Conservation (phyloP, 768 basidiomycete species). For the Piloderma croceum region DNA sequence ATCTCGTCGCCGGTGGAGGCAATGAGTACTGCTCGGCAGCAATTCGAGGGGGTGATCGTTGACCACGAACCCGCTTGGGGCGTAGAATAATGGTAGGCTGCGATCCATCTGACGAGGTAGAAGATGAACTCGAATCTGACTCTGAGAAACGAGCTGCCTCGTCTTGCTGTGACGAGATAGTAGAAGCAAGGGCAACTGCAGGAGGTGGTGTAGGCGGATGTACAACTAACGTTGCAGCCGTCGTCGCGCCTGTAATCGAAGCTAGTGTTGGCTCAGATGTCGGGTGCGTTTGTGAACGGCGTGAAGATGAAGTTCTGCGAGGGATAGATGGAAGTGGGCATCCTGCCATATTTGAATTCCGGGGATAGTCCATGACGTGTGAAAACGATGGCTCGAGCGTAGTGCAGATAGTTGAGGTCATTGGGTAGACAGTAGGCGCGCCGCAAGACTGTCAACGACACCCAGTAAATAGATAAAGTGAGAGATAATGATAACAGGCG, state of each 20-base stretch:
- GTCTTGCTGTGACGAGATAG: slow-evolving; percentile 9
- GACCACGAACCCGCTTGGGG: slow-evolving; percentile 31
- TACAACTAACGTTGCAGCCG: slow-evolving; percentile 23
- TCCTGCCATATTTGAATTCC: slow-evolving; percentile 49
- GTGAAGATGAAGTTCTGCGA: slow-evolving; percentile 36
- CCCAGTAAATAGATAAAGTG: not conserved
- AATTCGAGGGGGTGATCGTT: too few species aligned
- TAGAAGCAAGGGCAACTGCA: slow-evolving; percentile 6
- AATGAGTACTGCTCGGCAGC: too few species aligned
- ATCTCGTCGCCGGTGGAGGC: too few species aligned
- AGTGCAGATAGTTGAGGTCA: slow-evolving; percentile 41
- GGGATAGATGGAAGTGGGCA: slow-evolving; percentile 61
- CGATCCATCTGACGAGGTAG: slow-evolving; percentile 31
- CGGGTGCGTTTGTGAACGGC: slow-evolving; percentile 23
- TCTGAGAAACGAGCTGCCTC: slow-evolving; percentile 9
- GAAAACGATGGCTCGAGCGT: slow-evolving; percentile 34
- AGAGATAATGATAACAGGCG: not conserved
- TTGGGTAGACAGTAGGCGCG: slow-evolving; percentile 16
- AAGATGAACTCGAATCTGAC: slow-evolving; percentile 26
- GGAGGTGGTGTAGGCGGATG: slow-evolving; percentile 25
- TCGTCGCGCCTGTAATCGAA: slow-evolving; percentile 13
- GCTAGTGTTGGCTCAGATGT: slow-evolving; percentile 15
- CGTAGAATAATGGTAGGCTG: slow-evolving; percentile 33
- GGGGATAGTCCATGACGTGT: slow-evolving; percentile 28
- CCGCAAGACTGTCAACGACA: not conserved